A percentile compares a stretch with the other conserved stretches of the same genome.
These are phyloP conservation scores for Brassica nigra DNA, from an alignment of 345 rosid species.

Conservation along the genomic window DNA sequence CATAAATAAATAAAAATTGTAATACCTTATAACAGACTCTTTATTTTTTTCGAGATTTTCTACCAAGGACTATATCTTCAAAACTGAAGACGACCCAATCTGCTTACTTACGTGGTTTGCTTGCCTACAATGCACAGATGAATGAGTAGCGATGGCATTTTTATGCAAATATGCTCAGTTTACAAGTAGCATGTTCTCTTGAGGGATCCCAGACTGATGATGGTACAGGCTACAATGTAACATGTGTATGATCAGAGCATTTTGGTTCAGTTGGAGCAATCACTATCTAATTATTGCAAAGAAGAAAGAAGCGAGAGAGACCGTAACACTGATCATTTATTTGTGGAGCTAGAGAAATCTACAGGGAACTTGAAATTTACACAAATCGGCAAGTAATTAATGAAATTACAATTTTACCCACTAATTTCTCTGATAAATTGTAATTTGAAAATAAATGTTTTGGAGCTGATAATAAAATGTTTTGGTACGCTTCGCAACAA, in stretches of 20 bases:
- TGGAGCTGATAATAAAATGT: background rate
- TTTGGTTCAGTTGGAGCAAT: background rate
- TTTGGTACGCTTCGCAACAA: constrained; percentile 28
- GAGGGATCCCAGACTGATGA: constrained; percentile 61
- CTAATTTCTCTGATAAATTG: background rate
- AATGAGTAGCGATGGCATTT: background rate
- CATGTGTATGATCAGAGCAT: background rate
- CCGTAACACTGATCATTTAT: constrained; percentile 25
- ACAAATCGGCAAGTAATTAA: background rate
- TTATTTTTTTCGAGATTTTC: background rate
- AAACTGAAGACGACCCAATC: constrained; percentile 45
- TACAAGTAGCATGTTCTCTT: constrained; percentile 40
- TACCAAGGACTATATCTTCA: background rate
- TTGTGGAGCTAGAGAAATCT: background rate
- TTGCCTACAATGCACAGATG: constrained; percentile 47
- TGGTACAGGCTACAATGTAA: background rate
- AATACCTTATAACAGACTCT: constrained; percentile 13
- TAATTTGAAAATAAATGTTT: too few species aligned
- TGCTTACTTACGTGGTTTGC: constrained; percentile 46
- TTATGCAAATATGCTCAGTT: background rate
- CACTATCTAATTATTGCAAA: background rate
- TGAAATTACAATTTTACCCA: constrained; percentile 1
- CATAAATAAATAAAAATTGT: constrained; percentile 19
- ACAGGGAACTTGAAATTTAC: background rate
- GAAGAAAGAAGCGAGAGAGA: constrained; percentile 23